These are phyloP conservation scores for Grosmannia clavigera DNA, from an alignment of 2,329 filamentous ascomycete genomes.

Conservation along the genomic window DNA sequence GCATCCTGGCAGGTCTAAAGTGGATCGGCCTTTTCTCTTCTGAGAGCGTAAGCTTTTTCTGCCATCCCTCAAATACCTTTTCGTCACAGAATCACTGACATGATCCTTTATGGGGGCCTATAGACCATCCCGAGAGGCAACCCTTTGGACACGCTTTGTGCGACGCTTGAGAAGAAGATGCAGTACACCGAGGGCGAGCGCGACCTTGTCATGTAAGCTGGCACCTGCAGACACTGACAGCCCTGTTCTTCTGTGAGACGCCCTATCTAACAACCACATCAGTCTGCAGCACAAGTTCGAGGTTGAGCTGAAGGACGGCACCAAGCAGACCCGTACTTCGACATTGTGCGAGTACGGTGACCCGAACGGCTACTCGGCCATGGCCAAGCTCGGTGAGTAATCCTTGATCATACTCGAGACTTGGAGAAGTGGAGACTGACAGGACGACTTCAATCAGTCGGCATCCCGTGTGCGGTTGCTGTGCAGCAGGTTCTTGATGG, in stretches of 20 bases:
- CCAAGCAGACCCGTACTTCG: conserved; percentile 62
- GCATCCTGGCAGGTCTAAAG: conserved; percentile 49
- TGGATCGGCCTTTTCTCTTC: conserved; percentile 59
- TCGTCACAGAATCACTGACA: background rate
- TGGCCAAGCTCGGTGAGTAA: conserved; percentile 54
- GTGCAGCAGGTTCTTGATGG: conserved; percentile 56
- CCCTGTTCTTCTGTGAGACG: no score
- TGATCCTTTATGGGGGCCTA: background rate
- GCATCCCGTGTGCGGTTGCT: conserved; percentile 50
- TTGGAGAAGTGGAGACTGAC: background rate
- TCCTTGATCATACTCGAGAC: background rate
- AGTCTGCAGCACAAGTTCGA: conserved; percentile 71
- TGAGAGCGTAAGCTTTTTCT: conserved; percentile 42
- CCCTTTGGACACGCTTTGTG: conserved; percentile 83
- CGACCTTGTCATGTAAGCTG: conserved; percentile 54
- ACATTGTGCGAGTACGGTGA: conserved; percentile 71
- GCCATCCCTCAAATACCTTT: no score
- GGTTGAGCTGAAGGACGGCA: conserved; percentile 72
- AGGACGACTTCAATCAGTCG: conserved; percentile 28
- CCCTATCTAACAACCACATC: background rate
- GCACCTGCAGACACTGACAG: background rate
- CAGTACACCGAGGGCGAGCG: conserved; percentile 71
- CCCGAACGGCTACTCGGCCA: conserved; percentile 61
- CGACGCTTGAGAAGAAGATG: conserved; percentile 84
- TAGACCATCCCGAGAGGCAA: conserved; percentile 61